Evolutionary conservation across 108 stramenopile genomes (phyloP), one percentile per base, ranked within the genome.

Genomic region (Cyclotella baltica): DNA sequence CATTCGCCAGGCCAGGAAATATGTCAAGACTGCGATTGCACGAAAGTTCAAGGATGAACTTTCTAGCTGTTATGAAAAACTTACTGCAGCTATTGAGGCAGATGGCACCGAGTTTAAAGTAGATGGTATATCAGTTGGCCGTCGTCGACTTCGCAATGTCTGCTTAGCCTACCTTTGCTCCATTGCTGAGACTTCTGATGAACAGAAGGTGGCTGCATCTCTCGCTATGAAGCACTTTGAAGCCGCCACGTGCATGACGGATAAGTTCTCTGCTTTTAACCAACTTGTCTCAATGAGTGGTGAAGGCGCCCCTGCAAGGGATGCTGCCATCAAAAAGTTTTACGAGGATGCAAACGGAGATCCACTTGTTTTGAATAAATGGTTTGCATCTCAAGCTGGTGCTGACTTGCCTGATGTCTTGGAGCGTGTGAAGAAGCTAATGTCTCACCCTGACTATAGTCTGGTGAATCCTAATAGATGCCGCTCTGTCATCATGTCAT

Each of bases 391-490:
- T 35, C 91, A 93, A 85, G 92, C 88, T 0, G 3, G 47, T 72
- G 74, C 83, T 23, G 83, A 79, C 61, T 37, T 80, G 27, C 87
- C 81, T 16, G 85, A 84, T 53, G 78, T 70, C 4, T 48, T 86
- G 11, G 76, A 76, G 20, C 37, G 65, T 63, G 86, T 86, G 13
- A 77, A 73, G 51, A 55, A 59, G 31, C 61, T 89, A 28, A 65
- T 67, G 37, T 63, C 80, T 33, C 90, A 93, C 79, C 85, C 87
- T 13, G 89, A 89, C 22, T 95, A 95, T 77, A 89, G 56, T n/a
- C 38, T 89, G 28, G 84, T 73, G 40, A 94, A 95, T 86, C 94
- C 96, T 18, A 94, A 94, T 80, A 82, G 90, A 2, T 85, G 85
- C 40, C 85, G 92, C 20, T 86, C 94, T 15, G 58, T 95, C 34